These are phyloP conservation scores for Boletus bicolor DNA, from an alignment of 768 basidiomycete species.

Conservation along the genomic window DNA sequence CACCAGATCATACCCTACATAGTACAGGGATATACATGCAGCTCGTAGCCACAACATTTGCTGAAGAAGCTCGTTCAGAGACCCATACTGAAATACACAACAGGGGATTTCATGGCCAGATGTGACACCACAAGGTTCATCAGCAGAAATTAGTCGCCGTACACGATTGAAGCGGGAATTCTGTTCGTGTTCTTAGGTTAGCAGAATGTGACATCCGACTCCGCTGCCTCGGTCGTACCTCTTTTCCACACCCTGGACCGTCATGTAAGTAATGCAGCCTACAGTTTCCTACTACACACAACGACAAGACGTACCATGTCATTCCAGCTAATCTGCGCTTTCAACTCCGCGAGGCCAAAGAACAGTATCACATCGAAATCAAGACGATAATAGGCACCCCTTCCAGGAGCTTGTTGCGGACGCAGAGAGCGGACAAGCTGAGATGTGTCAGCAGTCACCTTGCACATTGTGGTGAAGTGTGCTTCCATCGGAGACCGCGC, in stretches of 20 bases:
- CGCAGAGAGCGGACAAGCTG: not conserved
- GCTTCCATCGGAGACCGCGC: not conserved
- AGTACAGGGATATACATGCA: too few species aligned
- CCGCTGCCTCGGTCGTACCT: not conserved
- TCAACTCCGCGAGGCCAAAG: constrained; percentile 43
- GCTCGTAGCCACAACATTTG: too few species aligned
- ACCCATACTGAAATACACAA: not conserved
- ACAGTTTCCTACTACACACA: too few species aligned
- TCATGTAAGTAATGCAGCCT: not conserved
- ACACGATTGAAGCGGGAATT: constrained; percentile 21
- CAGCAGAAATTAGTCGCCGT: constrained; percentile 11
- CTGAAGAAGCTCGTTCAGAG: not conserved
- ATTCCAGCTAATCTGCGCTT: constrained; percentile 43
- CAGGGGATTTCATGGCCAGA: not conserved
- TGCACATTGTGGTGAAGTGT: constrained; percentile 14
- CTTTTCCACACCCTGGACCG: constrained; percentile 17
- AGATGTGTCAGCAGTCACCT: constrained; percentile 12
- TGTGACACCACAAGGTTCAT: not conserved
- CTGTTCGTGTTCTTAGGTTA: constrained; percentile 1
- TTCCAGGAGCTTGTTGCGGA: not conserved
- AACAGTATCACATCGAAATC: constrained; percentile 35
- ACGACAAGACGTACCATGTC: constrained; percentile 18
- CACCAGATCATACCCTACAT: not conserved
- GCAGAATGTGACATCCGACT: not conserved
- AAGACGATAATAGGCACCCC: constrained; percentile 13